Percentiles rank a stretch among this genome's conserved stretches.
phyloP scores from a whole-genome alignment of 352 stramenopile species.

The Pilasporangium apinafurcum region DNA sequence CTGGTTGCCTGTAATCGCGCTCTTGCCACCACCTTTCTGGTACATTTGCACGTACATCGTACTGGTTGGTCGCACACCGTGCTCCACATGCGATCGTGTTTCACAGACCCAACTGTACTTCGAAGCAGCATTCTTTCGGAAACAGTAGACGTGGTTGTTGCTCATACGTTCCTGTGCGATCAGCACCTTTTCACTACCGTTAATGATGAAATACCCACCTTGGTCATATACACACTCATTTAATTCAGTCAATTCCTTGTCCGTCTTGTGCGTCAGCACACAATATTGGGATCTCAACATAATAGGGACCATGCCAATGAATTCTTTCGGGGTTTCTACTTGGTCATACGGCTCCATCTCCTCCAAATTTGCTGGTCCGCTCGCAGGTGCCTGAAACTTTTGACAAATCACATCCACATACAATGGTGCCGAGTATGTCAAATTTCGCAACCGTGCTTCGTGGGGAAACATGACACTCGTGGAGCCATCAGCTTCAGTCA shows the following conservation, averaged over 20 bases:
- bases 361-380: slow-evolving; percentile 66
- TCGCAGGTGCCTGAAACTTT: slow-evolving; percentile 68
- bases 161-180: slow-evolving; percentile 99
- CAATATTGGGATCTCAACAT: slow-evolving; percentile 98
- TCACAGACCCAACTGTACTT: slow-evolving; percentile 98
- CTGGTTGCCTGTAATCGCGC: slow-evolving; percentile 96
- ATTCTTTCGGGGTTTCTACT: slow-evolving; percentile 89
- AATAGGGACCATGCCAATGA: slow-evolving; percentile 98
- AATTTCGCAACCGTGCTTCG: slow-evolving; percentile 96
- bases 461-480: slow-evolving; percentile 99
- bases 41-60: slow-evolving; percentile 99
- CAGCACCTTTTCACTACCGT: slow-evolving; percentile 97
- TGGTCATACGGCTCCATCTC: slow-evolving; percentile 86
- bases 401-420: slow-evolving; percentile 98
- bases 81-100: slow-evolving; percentile 95
- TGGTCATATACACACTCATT: slow-evolving; percentile 99
- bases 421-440: slow-evolving; percentile 98
- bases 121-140: slow-evolving; percentile 96
- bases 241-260: slow-evolving; percentile 91
- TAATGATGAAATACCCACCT: slow-evolving; percentile 99
- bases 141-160: slow-evolving; percentile 99
- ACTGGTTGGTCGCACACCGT: slow-evolving; percentile 91
- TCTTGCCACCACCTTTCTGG: slow-evolving; percentile 91
- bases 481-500: slow-evolving; percentile 95
- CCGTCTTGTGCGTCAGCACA: slow-evolving; percentile 89